Evolutionary conservation across 768 basidiomycete genomes (phyloP).

Genomic region (Russula earlei): DNA sequence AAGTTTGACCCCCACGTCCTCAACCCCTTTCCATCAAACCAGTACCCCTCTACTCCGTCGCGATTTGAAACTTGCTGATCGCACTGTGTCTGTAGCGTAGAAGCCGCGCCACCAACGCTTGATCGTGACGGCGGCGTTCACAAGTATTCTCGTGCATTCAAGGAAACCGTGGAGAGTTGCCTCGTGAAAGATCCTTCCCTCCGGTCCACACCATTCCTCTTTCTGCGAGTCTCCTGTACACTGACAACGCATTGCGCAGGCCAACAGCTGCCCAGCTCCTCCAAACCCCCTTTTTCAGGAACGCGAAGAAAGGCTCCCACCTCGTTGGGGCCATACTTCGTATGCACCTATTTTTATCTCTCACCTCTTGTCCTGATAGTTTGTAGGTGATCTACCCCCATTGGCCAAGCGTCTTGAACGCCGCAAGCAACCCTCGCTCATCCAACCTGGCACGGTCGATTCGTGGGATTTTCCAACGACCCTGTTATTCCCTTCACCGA

Average conservation of each 20-base stretch:
- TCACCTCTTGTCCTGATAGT: not conserved
- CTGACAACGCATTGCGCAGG: slow-evolving; percentile 30
- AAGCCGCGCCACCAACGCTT: slow-evolving; percentile 68
- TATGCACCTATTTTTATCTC: slow-evolving; percentile 23
- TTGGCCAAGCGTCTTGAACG: slow-evolving; percentile 67
- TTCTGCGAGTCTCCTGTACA: not conserved
- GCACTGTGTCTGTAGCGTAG: slow-evolving; percentile 40
- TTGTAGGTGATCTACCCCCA: slow-evolving; percentile 58
- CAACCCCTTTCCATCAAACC: not conserved
- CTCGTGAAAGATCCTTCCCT: slow-evolving; percentile 75
- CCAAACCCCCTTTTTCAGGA: slow-evolving; percentile 68
- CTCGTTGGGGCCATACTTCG: slow-evolving; percentile 70
- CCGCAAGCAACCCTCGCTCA: slow-evolving; percentile 31
- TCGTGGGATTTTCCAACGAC: slow-evolving; percentile 72
- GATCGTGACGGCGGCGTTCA: slow-evolving; percentile 60
- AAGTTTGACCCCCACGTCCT: not conserved
- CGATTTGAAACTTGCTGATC: too few species aligned
- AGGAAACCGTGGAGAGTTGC: slow-evolving; percentile 76
- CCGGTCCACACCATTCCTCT: slow-evolving; percentile 35
- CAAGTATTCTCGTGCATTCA: slow-evolving; percentile 73
- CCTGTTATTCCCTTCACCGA: slow-evolving; percentile 2
- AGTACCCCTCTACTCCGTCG: not conserved
- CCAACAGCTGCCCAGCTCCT: slow-evolving; percentile 75
- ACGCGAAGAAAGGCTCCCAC: slow-evolving; percentile 68
- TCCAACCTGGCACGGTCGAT: slow-evolving; percentile 46